These are phyloP conservation scores for Ananas comosus DNA, from an alignment of 176 grass and related monocot species.

Conservation along the genomic window DNA sequence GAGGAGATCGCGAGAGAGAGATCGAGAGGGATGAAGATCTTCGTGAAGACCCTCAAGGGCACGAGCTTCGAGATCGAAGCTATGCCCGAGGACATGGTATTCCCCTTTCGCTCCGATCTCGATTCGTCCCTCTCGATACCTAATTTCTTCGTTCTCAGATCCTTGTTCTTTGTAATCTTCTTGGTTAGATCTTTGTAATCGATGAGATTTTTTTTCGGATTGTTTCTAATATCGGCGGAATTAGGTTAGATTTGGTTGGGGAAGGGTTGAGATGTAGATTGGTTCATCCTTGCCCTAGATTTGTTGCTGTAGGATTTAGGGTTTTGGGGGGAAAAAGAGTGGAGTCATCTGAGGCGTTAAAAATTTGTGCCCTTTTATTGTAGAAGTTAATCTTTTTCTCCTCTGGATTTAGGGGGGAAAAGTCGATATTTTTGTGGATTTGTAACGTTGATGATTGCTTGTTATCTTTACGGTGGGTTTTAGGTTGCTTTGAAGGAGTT, in stretches of 20 bases:
- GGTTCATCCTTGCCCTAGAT: no score
- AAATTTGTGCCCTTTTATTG: no score
- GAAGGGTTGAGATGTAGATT: no score
- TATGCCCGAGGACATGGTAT: slow-evolving; percentile 46
- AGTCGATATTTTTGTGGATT: no score
- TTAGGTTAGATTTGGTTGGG: neutral
- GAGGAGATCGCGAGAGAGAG: slow-evolving; percentile 2
- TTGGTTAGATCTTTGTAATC: neutral
- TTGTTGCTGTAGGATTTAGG: no score
- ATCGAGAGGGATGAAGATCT: slow-evolving; percentile 68
- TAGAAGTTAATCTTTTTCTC: no score
- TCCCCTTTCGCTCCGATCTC: neutral
- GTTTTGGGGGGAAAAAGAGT: no score
- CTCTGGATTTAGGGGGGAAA: no score
- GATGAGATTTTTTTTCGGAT: neutral
- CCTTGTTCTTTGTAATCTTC: neutral
- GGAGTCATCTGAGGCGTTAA: no score
- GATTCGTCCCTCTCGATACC: neutral
- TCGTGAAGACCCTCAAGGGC: slow-evolving; percentile 86
- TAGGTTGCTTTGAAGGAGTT: no score
- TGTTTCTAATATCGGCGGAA: neutral
- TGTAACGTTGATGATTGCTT: no score
- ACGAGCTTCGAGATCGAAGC: slow-evolving; percentile 87
- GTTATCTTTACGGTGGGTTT: no score
- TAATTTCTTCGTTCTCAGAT: neutral